phyloP scores from a whole-genome alignment of 345 rosid genomes.

The Stellera chamaejasme region DNA sequence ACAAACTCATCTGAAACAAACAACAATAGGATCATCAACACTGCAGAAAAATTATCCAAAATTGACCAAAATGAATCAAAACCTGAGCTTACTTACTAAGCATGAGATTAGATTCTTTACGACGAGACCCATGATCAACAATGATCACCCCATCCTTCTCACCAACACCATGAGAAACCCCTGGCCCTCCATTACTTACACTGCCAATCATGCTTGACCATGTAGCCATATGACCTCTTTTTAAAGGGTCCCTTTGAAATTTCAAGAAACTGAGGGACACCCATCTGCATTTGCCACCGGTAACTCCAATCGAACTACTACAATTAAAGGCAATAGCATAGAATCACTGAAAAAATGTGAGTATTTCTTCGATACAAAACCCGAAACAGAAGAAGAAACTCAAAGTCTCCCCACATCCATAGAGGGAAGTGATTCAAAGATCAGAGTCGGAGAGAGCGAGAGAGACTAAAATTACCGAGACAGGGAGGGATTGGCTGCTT shows the following conservation, averaged over 20 bases:
- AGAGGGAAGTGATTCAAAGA: too few relatives aligned
- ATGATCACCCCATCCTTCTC: conserved; percentile 67
- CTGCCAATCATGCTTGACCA: conserved; percentile 19
- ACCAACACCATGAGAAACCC: conserved; percentile 24
- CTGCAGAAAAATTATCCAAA: conserved; percentile 2
- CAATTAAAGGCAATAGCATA: not conserved
- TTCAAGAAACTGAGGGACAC: conserved; percentile 17
- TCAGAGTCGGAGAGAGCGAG: too few relatives aligned
- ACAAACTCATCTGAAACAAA: conserved; percentile 79
- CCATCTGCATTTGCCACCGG: conserved; percentile 8
- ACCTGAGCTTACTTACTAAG: conserved; percentile 50
- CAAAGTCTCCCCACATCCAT: too few relatives aligned
- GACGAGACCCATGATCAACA: conserved; percentile 95
- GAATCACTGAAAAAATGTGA: too few relatives aligned
- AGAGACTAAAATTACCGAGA: too few relatives aligned
- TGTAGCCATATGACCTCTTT: conserved; percentile 9
- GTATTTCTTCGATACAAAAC: too few relatives aligned
- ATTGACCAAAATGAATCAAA: not conserved
- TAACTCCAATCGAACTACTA: conserved; percentile 10
- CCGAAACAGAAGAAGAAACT: too few relatives aligned
- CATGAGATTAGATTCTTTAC: conserved; percentile 79
- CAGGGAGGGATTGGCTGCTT: too few relatives aligned
- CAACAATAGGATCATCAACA: not conserved
- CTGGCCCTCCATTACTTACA: conserved; percentile 21
- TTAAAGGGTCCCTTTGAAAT: conserved; percentile 10